Conservation (phyloP, 176 grass and related monocot genomes). For the Saccharum spontaneum region DNA sequence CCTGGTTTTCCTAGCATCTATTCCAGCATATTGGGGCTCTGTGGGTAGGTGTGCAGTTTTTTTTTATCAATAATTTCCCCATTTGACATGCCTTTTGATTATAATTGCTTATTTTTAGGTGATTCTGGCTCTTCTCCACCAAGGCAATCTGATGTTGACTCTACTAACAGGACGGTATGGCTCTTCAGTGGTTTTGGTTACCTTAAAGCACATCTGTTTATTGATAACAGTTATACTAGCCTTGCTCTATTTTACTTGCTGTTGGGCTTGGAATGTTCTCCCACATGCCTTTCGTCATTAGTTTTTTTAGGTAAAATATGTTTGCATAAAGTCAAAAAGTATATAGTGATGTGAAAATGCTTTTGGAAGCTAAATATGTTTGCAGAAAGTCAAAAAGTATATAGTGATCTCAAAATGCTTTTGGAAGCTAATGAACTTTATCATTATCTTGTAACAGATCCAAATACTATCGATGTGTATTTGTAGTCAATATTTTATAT, state of each 20-base stretch:
- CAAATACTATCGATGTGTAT: neutral
- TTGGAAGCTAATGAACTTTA: neutral
- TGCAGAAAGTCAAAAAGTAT: neutral
- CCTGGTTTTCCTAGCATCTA: neutral
- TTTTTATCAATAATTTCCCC: slow-evolving; percentile 7
- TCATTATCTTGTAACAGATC: neutral
- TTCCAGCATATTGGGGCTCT: neutral
- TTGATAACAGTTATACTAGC: neutral
- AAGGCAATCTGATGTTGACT: slow-evolving; percentile 50
- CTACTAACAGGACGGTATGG: slow-evolving; percentile 59
- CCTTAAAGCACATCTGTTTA: neutral
- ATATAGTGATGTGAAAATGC: neutral
- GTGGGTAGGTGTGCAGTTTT: neutral
- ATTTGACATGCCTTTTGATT: neutral
- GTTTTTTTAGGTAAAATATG: neutral
- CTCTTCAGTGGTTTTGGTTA: slow-evolving; percentile 8
- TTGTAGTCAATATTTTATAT: neutral
- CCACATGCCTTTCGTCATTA: neutral
- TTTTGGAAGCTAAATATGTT: neutral
- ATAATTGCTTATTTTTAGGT: slow-evolving; percentile 37
- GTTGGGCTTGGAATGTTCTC: neutral
- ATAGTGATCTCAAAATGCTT: neutral
- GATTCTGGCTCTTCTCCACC: slow-evolving; percentile 58
- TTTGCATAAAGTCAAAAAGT: neutral
- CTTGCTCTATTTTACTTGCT: neutral